Conservation (phyloP, 2,329 filamentous ascomycete genomes). For the Samsoniella hepiali region DNA sequence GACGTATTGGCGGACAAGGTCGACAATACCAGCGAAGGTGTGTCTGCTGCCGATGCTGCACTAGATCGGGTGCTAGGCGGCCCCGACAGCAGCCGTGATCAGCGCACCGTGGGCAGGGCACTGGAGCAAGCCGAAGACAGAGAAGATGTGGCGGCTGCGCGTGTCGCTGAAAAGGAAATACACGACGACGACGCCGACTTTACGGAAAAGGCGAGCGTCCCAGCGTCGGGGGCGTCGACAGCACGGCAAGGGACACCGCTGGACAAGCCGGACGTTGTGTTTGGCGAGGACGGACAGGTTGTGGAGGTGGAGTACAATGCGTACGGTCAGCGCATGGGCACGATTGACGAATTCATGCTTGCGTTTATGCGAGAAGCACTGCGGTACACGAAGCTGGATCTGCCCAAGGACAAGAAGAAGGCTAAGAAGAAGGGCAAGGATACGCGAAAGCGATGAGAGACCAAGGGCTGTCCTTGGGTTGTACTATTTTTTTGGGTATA, state of each 20-base stretch:
- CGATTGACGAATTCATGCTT: constrained; percentile 75
- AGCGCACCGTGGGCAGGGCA: constrained; percentile 62
- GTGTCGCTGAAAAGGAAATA: constrained; percentile 83
- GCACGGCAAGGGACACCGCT: constrained; percentile 51
- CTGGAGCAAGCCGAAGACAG: constrained; percentile 89
- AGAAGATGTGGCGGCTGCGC: constrained; percentile 86
- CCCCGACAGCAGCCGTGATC: constrained; percentile 58
- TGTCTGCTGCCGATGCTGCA: constrained; percentile 73
- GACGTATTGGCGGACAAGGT: constrained; percentile 64
- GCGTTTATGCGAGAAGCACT: constrained; percentile 62
- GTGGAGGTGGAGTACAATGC: constrained; percentile 54
- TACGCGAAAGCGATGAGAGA: constrained; percentile 45
- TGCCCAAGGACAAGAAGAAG: constrained; percentile 64
- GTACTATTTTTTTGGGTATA: constrained; percentile 9
- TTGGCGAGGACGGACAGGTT: constrained; percentile 32
- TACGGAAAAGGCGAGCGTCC: constrained; percentile 56
- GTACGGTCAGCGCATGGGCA: constrained; percentile 54
- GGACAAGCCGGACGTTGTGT: constrained; percentile 31
- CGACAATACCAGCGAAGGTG: constrained; percentile 46
- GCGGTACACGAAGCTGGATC: constrained; percentile 56
- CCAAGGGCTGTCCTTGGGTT: neutral
- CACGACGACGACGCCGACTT: constrained; percentile 85
- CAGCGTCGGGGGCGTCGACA: constrained; percentile 48
- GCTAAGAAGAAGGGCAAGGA: constrained; percentile 59
- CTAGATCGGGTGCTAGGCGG: constrained; percentile 81